A percentile compares a stretch with the other conserved stretches of the same genome.
Evolutionary conservation across 2,329 filamentous ascomycete species (phyloP).

Genomic region (Ambrosiella xylebori): DNA sequence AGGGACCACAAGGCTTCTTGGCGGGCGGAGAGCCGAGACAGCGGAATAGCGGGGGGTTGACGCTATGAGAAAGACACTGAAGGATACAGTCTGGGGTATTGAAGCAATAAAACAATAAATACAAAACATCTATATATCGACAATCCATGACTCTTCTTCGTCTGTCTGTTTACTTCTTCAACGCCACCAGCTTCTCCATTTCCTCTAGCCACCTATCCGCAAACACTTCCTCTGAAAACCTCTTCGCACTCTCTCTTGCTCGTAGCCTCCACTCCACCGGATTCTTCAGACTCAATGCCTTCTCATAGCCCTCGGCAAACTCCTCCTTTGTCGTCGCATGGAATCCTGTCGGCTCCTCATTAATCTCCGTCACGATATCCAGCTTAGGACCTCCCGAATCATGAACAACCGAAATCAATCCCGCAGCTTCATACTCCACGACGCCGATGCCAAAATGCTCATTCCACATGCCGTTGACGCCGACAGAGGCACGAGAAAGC

Average conservation of each 20-base stretch:
- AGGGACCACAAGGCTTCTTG: constrained; percentile 53
- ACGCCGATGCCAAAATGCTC: constrained; percentile 98
- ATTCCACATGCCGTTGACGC: constrained; percentile 98
- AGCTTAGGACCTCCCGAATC: constrained; percentile 82
- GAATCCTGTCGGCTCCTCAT: constrained; percentile 67
- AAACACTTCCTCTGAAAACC: constrained; percentile 84
- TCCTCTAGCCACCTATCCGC: constrained; percentile 58
- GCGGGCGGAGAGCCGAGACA: constrained; percentile 63
- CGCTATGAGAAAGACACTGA: constrained; percentile 17
- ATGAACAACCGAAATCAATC: constrained; percentile 83
- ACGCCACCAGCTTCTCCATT: constrained; percentile 51
- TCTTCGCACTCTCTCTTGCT: constrained; percentile 58
- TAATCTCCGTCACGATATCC: constrained; percentile 74
- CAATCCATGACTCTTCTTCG: not conserved
- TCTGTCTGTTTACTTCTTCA: constrained; percentile 18
- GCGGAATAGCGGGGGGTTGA: constrained; percentile 49
- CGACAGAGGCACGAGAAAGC: constrained; percentile 60
- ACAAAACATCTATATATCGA: not conserved
- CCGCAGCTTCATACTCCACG: constrained; percentile 93
- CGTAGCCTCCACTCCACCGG: constrained; percentile 48
- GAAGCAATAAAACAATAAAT: not conserved
- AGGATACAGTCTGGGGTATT: not conserved
- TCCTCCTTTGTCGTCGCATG: constrained; percentile 63
- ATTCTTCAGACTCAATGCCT: constrained; percentile 56
- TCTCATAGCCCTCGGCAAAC: constrained; percentile 65